Conservation (phyloP, 177 flowering plant species). For the Vitis hybrid region DNA sequence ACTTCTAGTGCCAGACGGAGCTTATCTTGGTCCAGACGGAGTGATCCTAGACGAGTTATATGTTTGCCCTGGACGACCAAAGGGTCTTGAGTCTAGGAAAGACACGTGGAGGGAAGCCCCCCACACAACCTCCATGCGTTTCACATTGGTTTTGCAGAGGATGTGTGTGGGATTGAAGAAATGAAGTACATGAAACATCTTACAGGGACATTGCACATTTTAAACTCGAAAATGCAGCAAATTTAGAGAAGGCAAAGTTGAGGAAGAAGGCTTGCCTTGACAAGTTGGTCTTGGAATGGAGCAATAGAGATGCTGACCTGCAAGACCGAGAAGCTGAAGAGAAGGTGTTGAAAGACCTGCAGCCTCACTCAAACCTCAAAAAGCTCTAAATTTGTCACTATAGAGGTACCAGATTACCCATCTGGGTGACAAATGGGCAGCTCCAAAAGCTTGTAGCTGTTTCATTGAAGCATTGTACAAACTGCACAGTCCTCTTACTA, state of each 20-base stretch:
- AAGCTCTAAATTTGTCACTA: conserved; percentile 7
- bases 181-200: conserved; percentile 12
- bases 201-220: conserved; percentile 8
- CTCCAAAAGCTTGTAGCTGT: conserved; percentile 2
- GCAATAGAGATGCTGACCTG: not conserved
- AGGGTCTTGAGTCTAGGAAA: too few species aligned
- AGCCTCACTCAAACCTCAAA: conserved; percentile 20
- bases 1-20: too few species aligned
- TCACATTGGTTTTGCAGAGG: not conserved
- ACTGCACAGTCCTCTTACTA: conserved; percentile 13
- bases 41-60: too few species aligned
- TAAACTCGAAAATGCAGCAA: conserved; percentile 15
- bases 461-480: conserved; percentile 13
- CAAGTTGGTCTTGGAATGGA: conserved; percentile 17
- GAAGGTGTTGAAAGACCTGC: conserved; percentile 5
- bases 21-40: too few species aligned
- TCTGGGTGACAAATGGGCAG: conserved; percentile 8
- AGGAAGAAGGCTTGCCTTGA: conserved; percentile 2
- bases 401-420: conserved; percentile 11
- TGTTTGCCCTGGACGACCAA: too few species aligned
- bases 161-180: conserved; percentile 14
- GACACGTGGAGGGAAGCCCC: too few species aligned
- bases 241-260: not conserved
- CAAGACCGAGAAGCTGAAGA: not conserved
- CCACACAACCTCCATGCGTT: conserved; percentile 7